phyloP scores from a whole-genome alignment of 305 asterid species.

The Withania somnifera region DNA sequence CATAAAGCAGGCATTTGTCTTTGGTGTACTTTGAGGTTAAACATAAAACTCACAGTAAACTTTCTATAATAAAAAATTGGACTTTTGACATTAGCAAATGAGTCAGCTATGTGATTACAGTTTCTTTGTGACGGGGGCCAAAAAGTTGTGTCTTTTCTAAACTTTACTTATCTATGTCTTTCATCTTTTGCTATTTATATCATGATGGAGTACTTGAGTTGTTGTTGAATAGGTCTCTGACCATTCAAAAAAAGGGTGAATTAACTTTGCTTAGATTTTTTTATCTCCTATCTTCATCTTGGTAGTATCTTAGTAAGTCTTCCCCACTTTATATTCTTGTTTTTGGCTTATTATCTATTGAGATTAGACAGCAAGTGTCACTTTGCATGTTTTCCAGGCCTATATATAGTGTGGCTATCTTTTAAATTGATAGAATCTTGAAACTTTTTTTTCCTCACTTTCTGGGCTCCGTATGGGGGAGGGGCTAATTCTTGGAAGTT shows the following conservation, averaged over 20 bases:
- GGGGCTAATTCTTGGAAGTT: constrained; percentile 18
- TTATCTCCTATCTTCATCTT: not conserved
- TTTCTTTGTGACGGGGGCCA: not conserved
- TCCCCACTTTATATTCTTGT: constrained; percentile 14
- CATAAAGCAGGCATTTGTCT: constrained; percentile 13
- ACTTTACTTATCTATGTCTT: not conserved
- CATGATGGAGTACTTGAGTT: not conserved
- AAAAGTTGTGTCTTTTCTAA: not conserved
- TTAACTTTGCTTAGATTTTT: constrained; percentile 15
- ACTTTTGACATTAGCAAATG: not conserved
- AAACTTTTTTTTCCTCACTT: constrained; percentile 9
- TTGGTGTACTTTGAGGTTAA: constrained; percentile 10
- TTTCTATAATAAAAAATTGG: not conserved
- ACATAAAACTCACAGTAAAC: not conserved
- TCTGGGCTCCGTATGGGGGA: constrained; percentile 26
- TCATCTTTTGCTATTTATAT: not conserved
- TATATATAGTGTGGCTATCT: constrained; percentile 12
- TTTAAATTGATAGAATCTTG: constrained; percentile 17
- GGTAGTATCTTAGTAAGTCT: constrained; percentile 5
- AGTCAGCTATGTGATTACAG: not conserved
- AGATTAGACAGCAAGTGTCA: constrained; percentile 17
- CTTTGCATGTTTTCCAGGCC: constrained; percentile 16
- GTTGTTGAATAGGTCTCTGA: not conserved
- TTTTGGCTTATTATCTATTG: constrained; percentile 25
- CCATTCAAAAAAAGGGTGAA: not conserved